Conservation (phyloP, 1,139 yeast genomes). For the Zhuliangozyma blackwelliae region DNA sequence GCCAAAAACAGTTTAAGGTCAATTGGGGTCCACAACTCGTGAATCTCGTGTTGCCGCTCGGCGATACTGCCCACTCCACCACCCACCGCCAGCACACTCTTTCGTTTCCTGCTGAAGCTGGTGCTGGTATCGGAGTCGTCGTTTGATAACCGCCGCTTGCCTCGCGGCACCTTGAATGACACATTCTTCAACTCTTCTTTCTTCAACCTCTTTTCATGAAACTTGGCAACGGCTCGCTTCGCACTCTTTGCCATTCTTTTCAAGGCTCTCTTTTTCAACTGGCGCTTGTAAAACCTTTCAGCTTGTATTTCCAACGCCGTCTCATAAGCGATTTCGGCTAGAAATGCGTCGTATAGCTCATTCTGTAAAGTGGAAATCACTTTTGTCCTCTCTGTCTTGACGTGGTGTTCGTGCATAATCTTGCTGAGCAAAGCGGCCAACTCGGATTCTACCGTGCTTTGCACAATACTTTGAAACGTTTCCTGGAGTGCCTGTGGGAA, state of each 20-base stretch:
- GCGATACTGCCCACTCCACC: conserved; percentile 16
- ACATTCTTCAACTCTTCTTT: conserved; percentile 33
- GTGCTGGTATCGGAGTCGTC: no score
- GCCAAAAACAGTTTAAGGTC: conserved; percentile 23
- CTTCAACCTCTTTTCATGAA: conserved; percentile 25
- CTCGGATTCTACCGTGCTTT: conserved; percentile 27
- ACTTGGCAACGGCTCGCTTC: conserved; percentile 16
- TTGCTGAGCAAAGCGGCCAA: conserved; percentile 21
- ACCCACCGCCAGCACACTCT: conserved; percentile 4
- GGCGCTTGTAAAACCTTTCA: conserved; percentile 19
- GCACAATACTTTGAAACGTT: conserved; percentile 26
- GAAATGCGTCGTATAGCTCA: conserved; percentile 55
- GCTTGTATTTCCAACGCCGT: conserved; percentile 42
- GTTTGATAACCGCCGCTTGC: no score
- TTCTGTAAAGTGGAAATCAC: conserved; percentile 36
- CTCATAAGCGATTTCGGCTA: conserved; percentile 51
- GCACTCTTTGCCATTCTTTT: conserved; percentile 24
- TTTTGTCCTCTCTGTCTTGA: conserved; percentile 20
- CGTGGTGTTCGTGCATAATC: conserved; percentile 18
- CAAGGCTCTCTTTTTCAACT: conserved; percentile 22
- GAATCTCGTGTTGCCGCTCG: conserved; percentile 29
- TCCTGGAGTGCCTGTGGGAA: conserved; percentile 18
- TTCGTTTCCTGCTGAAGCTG: no score
- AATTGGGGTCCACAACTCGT: conserved; percentile 40
- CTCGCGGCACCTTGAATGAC: no score